Base-by-base conservation (phyloP, 441 rosid species). In the Populus hybrid region DNA sequence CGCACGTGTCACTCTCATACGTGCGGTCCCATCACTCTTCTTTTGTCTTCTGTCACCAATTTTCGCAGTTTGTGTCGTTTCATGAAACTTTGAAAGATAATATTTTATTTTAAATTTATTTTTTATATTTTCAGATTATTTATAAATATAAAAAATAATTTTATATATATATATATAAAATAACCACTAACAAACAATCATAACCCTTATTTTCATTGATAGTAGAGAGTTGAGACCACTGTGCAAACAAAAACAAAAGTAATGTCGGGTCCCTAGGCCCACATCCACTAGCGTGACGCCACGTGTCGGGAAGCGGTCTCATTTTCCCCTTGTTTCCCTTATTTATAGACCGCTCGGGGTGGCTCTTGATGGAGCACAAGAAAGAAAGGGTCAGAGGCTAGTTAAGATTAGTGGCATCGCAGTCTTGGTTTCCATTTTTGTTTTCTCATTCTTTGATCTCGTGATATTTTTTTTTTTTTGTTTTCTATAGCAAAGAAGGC, bases 221-320 rank as follows among this genome's bases (percentile, higher is more conserved):
- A n/a, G 65, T 0, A 6, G 30, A 30, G 72, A 28, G 30, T 75
- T 0, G 30, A 30, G 72, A 32, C 73, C 40, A 26, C 35, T 12
- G 59, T 18, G 16, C 19, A 34, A 21, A 75, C 81, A 81, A 78
- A 76, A 38, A 78, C 71, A 59, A 11, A 10, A 50, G 30, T 2
- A 0, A 2, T 2, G 19, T 5, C 24, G 82, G 79, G 77, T 6
- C 70, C n/a, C 26, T n/a, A 24, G 36, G 53, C 23, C 70, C 80
- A 75, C 14, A 21, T 21, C 82, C 86, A 83, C 36, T 82, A 53
- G 75, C 30, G 0, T 2, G 0, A 1, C 32, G 71, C 81, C 91
- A 83, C 87, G 88, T 75, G 82, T 73, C 1, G 1, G 0, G 0
- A 5, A 1, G 0, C 0, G 5, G 0, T 30, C 21, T n/a, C 74